Evolutionary conservation across 257 asterid species (phyloP).

Genomic region (Solanum phureja): DNA sequence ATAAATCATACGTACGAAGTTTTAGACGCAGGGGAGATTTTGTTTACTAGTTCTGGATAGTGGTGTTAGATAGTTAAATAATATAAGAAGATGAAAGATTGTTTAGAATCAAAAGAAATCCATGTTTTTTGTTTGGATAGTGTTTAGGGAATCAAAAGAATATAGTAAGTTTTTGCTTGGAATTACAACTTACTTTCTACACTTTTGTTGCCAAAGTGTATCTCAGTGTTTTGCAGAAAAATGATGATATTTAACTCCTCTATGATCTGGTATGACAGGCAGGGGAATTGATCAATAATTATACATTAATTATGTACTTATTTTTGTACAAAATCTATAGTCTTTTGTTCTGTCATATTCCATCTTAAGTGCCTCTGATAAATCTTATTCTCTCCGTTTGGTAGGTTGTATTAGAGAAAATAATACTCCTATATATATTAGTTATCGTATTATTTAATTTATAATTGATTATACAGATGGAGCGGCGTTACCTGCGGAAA

Average conservation of each 20-base stretch:
- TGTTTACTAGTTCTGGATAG: background rate
- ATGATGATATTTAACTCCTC: background rate
- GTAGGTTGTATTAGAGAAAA: too few species aligned
- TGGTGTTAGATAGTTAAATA: background rate
- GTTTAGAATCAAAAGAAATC: background rate
- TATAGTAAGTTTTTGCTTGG: slow-evolving; percentile 10
- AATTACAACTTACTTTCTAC: slow-evolving; percentile 11
- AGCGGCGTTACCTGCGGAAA: background rate
- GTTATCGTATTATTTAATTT: too few species aligned
- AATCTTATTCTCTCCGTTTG: too few species aligned
- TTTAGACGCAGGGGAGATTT: background rate
- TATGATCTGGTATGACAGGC: background rate
- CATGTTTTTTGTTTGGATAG: slow-evolving; percentile 4
- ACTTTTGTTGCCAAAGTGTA: background rate
- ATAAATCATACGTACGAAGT: background rate
- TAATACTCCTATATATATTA: too few species aligned
- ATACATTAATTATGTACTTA: background rate
- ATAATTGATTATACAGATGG: background rate
- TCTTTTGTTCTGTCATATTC: background rate
- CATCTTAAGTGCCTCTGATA: background rate
- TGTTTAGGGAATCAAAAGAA: background rate
- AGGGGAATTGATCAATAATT: background rate
- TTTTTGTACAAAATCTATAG: background rate
- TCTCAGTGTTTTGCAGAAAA: background rate
- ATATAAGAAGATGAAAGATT: background rate